Evolutionary conservation across 2,329 filamentous ascomycete genomes (phyloP).

Genomic region (Furcasterigmium furcatum): DNA sequence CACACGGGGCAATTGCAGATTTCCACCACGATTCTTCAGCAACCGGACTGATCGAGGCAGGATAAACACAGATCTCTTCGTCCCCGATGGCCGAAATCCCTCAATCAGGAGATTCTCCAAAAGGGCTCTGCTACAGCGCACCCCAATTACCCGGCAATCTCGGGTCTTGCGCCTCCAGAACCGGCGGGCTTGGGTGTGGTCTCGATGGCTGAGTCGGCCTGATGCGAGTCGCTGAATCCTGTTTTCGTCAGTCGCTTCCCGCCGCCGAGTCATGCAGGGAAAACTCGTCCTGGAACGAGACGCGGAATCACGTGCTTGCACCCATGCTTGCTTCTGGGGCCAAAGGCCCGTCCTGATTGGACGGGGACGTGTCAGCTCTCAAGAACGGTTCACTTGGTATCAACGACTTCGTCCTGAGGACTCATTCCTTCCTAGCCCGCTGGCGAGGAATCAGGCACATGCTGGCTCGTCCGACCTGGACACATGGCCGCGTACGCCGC

Average conservation of each 20-base stretch:
- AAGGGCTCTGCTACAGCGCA: not conserved
- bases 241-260: not conserved
- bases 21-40: no score
- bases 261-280: not conserved
- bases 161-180: not conserved
- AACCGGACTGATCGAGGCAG: no score
- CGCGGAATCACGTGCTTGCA: conserved; percentile 28
- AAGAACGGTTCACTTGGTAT: no score
- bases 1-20: no score
- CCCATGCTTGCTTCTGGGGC: not conserved
- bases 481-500: conserved; percentile 44
- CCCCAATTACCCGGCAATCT: not conserved
- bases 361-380: not conserved
- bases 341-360: not conserved
- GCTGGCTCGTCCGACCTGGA: conserved; percentile 32
- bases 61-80: no score
- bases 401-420: no score
- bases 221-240: not conserved
- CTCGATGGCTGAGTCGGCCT: no score
- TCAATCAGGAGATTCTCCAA: not conserved
- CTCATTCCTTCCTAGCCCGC: not conserved
- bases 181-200: no score
- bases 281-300: not conserved
- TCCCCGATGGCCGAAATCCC: not conserved
- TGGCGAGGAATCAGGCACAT: conserved; percentile 34